Evolutionary conservation across 2,329 filamentous ascomycete genomes (phyloP), one percentile per base, ranked within the genome.

Genomic region (Venturia asperata): DNA sequence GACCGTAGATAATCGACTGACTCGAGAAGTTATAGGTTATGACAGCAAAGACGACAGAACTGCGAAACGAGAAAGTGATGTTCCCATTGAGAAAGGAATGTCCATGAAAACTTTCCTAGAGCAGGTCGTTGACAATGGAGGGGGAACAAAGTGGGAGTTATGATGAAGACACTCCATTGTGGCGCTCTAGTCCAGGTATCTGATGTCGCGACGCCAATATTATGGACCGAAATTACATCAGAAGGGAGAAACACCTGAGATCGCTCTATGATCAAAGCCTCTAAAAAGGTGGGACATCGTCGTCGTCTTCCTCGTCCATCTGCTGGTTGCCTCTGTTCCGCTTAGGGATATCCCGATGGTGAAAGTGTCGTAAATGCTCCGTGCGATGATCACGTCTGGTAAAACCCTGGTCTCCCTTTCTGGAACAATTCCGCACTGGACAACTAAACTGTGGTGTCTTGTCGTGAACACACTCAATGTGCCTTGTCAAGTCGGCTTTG

Each of bases 321-420:
- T 37, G 24, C 27, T 43, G 37, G 24, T 34, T 52, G 17, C 62
- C 43, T 39, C 63, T 47, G n/a, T 13, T n/a, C 45, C 34, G 56
- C 70, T 79, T 79, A 21, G 75, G 76, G 52, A 79, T 76, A 61
- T 81, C 75, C 58, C 79, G 72, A 64, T 80, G 77, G 70, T 86
- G 84, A 67, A 80, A 83, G 55, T 81, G 81, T 63, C 84, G 75
- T 63, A 82, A 71, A 71, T 87, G 84, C 70, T 86, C 84, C 47
- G 77, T 77, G 49, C 85, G 74, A 70, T 86, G 84, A 69, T 87
- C 84, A 63, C 79, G 76, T 6, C 84, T 77, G 5, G 81, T 80
- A 69, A 86, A 86, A 0, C 83, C 83, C 66, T 64, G 42, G 1
- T 49, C 42, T 21, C 66, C 66, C 9, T 55, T 49, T 13, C 66